Conservation (phyloP, 2,329 filamentous ascomycete species). For the Aspergillus calidoustus region DNA sequence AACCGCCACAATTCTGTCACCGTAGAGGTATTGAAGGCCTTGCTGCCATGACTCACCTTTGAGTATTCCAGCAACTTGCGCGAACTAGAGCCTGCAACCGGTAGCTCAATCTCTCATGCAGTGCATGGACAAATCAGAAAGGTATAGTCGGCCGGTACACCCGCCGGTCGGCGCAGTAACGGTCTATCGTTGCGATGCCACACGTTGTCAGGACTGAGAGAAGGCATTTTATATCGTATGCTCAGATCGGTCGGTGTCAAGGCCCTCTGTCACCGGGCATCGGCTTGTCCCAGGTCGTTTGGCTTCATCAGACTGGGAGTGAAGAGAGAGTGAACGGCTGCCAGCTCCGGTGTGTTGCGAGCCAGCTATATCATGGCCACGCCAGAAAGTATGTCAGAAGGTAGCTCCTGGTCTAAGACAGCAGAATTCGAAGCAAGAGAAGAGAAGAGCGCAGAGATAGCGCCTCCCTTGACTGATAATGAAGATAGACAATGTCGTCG, state of each 20-base stretch:
- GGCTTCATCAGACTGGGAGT: neutral
- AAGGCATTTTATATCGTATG: neutral
- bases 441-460: neutral
- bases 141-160: neutral
- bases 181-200: neutral
- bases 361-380: neutral
- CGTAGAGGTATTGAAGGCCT: neutral
- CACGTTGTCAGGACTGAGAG: neutral
- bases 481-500: no score
- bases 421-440: neutral
- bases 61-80: neutral
- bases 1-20: neutral
- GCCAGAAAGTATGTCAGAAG: neutral
- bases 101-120: neutral
- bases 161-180: no score
- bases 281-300: neutral
- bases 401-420: neutral
- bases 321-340: neutral
- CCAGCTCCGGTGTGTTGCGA: neutral
- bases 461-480: neutral
- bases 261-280: neutral
- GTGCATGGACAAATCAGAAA: no score
- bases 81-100: neutral
- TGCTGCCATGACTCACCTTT: neutral
- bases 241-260: neutral